Evolutionary conservation across 2,329 filamentous ascomycete genomes (phyloP).

Genomic region (Verticillium klebahnii): DNA sequence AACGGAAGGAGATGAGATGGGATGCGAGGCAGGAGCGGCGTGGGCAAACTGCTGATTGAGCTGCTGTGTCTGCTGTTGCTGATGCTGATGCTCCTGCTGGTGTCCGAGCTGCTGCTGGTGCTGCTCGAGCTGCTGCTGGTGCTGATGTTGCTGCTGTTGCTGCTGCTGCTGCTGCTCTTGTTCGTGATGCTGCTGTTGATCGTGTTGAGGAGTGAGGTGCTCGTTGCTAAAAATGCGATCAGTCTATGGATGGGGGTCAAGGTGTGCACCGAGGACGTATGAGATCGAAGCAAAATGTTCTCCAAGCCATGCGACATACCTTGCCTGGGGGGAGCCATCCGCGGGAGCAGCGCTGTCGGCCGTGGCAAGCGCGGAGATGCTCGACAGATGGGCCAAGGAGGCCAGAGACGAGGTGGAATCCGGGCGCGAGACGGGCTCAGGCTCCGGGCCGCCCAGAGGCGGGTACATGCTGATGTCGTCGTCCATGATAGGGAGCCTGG

Average conservation of each 20-base stretch:
- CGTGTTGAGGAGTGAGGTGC: neutral
- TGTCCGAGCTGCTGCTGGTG: neutral
- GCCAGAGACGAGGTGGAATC: slow-evolving; percentile 43
- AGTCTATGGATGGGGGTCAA: neutral
- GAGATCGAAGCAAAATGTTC: neutral
- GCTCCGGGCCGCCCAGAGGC: slow-evolving; percentile 21
- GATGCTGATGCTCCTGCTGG: neutral
- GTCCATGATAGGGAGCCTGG: slow-evolving; percentile 33
- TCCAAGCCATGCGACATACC: neutral
- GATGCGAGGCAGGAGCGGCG: neutral
- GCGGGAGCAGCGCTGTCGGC: slow-evolving; percentile 18
- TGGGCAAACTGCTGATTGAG: neutral
- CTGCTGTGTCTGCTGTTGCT: neutral
- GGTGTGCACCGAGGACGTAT: neutral
- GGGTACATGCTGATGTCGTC: slow-evolving; percentile 36
- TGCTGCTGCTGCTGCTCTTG: neutral
- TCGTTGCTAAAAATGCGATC: neutral
- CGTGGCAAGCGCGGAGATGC: slow-evolving; percentile 39
- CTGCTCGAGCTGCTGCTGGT: neutral
- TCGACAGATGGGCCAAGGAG: slow-evolving; percentile 40
- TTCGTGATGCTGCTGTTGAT: neutral
- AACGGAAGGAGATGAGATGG: neutral
- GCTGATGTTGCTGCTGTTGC: neutral
- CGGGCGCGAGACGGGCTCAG: slow-evolving; percentile 46
- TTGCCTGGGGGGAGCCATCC: neutral